Evolutionary conservation across 805 yeast species (phyloP), one percentile per base, ranked within the genome.

Genomic region (Zygosaccharomyces lentus): DNA sequence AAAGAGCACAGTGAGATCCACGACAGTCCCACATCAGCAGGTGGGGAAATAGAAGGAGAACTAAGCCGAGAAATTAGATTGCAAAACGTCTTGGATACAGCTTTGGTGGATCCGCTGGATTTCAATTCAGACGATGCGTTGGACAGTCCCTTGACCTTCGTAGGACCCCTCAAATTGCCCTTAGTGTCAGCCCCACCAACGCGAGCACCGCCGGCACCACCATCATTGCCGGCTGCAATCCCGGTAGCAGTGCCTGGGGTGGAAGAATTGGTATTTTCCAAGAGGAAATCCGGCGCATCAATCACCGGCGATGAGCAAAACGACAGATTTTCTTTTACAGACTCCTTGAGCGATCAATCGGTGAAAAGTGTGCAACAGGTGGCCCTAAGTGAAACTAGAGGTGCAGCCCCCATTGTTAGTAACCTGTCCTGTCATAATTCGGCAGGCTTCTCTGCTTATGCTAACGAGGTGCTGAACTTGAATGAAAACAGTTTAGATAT

Each of bases 251-350:
- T 9, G 9, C 13, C 32, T 27, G 26, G 8, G 13, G 23, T 21
- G 8, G 13, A 27, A 21, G 23, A 9, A 19, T 8, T 24, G 10
- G 15, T 32, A n/a, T 15, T 19, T 23, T 24, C n/a, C 9, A 31
- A 36, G 19, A 36, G 42, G 7, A 43, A 46, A 32, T 42, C 52
- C 13, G 48, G 41, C 16, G 17, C 37, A 2, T 37, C 41, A 8
- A 30, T 43, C 15, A 47, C 26, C 30, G 10, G 30, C 23, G 51
- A 49, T 37, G 45, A 44, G 9, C 43, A 38, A 10, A 42, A 47
- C 16, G 58, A 53, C 26, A 47, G 46, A 13, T 56, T 56, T 37
- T 56, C 60, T 3, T 56, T 54, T 38, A 53, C 57, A 1, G 45
- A 37, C 13, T 53, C 60, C 2, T 37, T 48, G 21, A 47, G 44